Conservation (phyloP, 768 basidiomycete species). For the Lactarius trivialis region DNA sequence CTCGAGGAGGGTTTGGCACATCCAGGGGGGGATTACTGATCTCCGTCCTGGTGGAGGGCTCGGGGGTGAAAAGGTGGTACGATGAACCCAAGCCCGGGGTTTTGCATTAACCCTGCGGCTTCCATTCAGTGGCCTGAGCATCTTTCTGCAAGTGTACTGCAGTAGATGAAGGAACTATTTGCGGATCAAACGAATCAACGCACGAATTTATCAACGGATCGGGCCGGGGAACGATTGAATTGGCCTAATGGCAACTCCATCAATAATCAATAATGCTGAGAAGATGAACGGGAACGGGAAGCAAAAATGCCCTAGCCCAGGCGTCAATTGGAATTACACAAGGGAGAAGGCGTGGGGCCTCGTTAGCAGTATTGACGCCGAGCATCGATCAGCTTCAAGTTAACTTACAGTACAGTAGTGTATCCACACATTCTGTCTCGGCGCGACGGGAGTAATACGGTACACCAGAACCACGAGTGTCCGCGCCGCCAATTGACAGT, state of each 20-base stretch:
- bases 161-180: background rate
- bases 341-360: background rate
- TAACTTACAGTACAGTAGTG: too few species aligned
- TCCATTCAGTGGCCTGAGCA: background rate
- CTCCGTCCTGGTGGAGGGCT: background rate
- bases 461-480: background rate
- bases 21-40: background rate
- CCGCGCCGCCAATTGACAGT: background rate
- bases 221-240: background rate
- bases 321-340: background rate
- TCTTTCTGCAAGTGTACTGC: background rate
- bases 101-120: background rate
- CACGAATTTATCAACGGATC: background rate
- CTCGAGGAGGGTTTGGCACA: background rate
- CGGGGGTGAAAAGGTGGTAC: background rate
- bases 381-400: background rate
- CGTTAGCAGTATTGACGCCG: background rate
- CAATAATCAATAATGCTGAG: background rate
- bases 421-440: background rate
- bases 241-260: background rate
- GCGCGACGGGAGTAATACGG: background rate
- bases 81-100: background rate
- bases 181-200: background rate
- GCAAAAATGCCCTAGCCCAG: too few species aligned
- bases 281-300: background rate